Evolutionary conservation across 1,284 basidiomycete species (phyloP).

Genomic region (Fomitopsis betulina): DNA sequence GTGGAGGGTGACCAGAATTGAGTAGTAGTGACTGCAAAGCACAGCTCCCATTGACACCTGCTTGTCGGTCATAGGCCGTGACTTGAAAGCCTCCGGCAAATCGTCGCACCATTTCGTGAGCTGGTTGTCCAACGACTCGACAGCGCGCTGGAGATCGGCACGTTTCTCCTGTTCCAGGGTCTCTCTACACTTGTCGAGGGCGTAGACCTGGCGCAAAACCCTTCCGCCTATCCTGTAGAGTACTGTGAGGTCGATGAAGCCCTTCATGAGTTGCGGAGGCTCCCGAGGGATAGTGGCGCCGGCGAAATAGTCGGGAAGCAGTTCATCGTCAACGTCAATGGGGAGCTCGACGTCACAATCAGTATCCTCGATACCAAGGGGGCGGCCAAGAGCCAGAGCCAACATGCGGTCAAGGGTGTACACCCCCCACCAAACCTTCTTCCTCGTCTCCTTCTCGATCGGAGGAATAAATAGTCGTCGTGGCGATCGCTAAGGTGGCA

Average conservation of each 20-base stretch:
- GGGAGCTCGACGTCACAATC: conserved; percentile 83
- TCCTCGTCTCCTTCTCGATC: conserved; percentile 82
- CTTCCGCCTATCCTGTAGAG: conserved; percentile 82
- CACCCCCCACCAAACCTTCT: conserved; percentile 89
- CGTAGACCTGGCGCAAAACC: conserved; percentile 79
- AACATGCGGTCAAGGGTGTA: conserved; percentile 88
- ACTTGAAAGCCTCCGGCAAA: conserved; percentile 69
- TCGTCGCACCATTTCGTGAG: conserved; percentile 81
- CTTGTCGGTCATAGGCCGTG: conserved; percentile 63
- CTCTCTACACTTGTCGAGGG: conserved; percentile 70
- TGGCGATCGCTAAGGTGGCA: conserved; percentile 63
- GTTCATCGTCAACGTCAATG: conserved; percentile 75
- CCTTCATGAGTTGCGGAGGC: conserved; percentile 71
- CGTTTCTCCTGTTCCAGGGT: conserved; percentile 70
- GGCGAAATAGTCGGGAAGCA: conserved; percentile 65
- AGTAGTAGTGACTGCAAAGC: conserved; percentile 86
- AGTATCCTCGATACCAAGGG: conserved; percentile 72
- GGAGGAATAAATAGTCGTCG: conserved; percentile 64
- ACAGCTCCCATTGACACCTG: conserved; percentile 86
- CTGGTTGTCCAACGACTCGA: conserved; percentile 73
- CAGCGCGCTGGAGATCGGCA: conserved; percentile 65
- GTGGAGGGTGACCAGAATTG: conserved; percentile 82
- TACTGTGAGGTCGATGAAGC: conserved; percentile 69
- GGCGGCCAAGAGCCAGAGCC: conserved; percentile 80
- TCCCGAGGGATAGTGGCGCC: conserved; percentile 51